A percentile compares a stretch with the other conserved stretches of the same genome.
phyloP scores from a whole-genome alignment of 2,329 filamentous ascomycete species.

The Trichothecium roseum region DNA sequence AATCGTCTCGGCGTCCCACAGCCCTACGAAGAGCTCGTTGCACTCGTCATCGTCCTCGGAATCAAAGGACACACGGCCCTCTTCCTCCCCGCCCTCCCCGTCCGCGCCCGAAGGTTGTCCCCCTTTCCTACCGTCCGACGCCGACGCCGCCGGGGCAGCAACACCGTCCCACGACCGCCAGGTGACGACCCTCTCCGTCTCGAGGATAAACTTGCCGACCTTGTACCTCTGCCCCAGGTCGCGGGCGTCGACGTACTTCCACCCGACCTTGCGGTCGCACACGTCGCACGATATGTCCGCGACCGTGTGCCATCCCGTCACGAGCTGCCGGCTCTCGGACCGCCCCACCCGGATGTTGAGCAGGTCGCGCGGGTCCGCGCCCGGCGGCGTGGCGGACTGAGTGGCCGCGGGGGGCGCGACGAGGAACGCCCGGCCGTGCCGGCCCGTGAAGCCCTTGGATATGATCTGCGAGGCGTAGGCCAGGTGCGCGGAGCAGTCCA shows the following conservation, averaged over 20 bases:
- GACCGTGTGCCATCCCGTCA: slow-evolving; percentile 53
- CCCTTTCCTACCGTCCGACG: slow-evolving; percentile 5
- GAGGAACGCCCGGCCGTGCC: slow-evolving; percentile 53
- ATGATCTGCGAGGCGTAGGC: slow-evolving; percentile 51
- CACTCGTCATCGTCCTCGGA: slow-evolving; percentile 57
- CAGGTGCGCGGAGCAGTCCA: slow-evolving; percentile 48
- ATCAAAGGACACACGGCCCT: slow-evolving; percentile 41
- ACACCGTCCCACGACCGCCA: slow-evolving; percentile 39
- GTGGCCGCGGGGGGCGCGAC: slow-evolving; percentile 31
- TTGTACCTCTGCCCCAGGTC: slow-evolving; percentile 54
- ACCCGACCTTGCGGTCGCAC: slow-evolving; percentile 49
- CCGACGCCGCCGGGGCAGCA: slow-evolving; percentile 3
- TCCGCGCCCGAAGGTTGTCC: too few species aligned
- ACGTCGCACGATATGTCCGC: slow-evolving; percentile 50
- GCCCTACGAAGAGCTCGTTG: slow-evolving; percentile 53
- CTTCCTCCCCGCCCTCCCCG: slow-evolving; percentile 8
- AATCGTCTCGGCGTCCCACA: slow-evolving; percentile 46
- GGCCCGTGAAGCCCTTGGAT: slow-evolving; percentile 56
- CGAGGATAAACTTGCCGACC: slow-evolving; percentile 57
- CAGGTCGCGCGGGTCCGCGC: slow-evolving; percentile 18
- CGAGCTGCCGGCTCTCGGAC: slow-evolving; percentile 44
- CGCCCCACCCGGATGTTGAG: slow-evolving; percentile 46
- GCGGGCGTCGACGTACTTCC: slow-evolving; percentile 58
- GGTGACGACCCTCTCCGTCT: slow-evolving; percentile 46
- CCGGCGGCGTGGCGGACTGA: slow-evolving; percentile 7